Conservation (phyloP, 2,329 filamentous ascomycete species). For the Curvularia eragrostidis region DNA sequence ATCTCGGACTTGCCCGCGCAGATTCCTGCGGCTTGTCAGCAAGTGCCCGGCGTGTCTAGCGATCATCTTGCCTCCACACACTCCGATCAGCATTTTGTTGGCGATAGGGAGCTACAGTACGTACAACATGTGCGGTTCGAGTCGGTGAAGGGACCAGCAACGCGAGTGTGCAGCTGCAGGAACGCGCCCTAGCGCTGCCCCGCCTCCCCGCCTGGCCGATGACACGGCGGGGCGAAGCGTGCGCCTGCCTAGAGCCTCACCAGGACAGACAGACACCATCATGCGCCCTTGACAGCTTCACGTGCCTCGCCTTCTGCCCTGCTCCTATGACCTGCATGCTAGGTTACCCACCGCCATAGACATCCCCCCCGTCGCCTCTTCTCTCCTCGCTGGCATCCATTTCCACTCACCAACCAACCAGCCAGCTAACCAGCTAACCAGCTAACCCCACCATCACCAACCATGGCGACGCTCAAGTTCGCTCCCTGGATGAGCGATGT, state of each 20-base stretch:
- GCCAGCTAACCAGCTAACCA: not conserved
- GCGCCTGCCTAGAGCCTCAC: conserved; percentile 5
- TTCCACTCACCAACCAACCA: too few relatives aligned
- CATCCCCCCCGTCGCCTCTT: not conserved
- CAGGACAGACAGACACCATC: conserved; percentile 33
- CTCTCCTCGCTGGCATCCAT: conserved; percentile 6
- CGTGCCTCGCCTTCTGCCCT: conserved; percentile 26
- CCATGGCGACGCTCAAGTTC: conserved; percentile 68
- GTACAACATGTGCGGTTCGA: not conserved
- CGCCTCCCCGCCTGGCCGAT: conserved; percentile 11
- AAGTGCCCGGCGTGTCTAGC: not conserved
- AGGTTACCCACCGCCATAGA: conserved; percentile 11
- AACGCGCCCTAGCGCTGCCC: conserved; percentile 31
- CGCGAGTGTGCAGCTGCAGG: conserved; percentile 31
- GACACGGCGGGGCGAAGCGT: conserved; percentile 22
- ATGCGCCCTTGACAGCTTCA: conserved; percentile 32
- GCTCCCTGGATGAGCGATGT: conserved; percentile 93
- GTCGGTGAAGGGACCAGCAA: not conserved
- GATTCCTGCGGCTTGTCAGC: conserved; percentile 66
- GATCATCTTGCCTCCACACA: conserved; percentile 59
- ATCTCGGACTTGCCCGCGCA: conserved; percentile 93
- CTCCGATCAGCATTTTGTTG: conserved; percentile 72
- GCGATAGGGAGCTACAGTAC: not conserved
- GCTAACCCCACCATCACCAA: conserved; percentile 11
- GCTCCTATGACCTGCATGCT: conserved; percentile 30